Evolutionary conservation across 441 rosid species (phyloP).

Genomic region (Adansonia grandidieri): DNA sequence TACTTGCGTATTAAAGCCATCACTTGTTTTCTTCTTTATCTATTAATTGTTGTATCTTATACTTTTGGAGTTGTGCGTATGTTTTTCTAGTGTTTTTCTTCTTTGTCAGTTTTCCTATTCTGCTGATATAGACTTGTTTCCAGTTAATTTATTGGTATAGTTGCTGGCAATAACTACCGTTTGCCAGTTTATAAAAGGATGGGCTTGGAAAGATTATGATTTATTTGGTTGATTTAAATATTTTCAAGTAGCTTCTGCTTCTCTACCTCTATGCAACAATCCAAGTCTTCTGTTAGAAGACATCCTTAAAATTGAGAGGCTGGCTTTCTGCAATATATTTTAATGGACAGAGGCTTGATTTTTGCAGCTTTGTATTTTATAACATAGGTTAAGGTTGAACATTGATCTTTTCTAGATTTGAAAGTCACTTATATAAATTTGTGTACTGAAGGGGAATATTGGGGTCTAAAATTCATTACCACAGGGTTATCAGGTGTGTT

Average conservation of each 20-base stretch:
- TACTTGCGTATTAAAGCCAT: neutral
- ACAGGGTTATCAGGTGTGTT: neutral
- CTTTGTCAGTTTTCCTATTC: neutral
- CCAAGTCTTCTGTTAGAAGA: neutral
- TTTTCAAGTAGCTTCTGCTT: neutral
- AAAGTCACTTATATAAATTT: neutral
- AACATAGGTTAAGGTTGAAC: neutral
- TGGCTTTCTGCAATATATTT: neutral
- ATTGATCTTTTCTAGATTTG: constrained; percentile 18
- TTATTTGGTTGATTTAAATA: neutral
- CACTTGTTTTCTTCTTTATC: neutral
- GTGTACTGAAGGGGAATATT: constrained; percentile 4
- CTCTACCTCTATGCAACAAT: constrained; percentile 7
- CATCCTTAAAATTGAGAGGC: neutral
- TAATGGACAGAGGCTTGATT: neutral
- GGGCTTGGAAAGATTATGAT: neutral
- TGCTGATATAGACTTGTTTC: constrained; percentile 18
- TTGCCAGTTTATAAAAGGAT: constrained; percentile 7
- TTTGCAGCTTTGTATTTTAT: neutral
- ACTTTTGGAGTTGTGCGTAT: constrained; percentile 16
- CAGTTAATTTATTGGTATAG: neutral
- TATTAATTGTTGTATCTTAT: neutral
- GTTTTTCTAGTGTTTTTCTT: neutral
- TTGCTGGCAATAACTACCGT: neutral
- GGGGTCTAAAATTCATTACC: neutral